These are phyloP conservation scores for Teunomyces kruisii DNA, from an alignment of 805 yeast species.

Conservation along the genomic window DNA sequence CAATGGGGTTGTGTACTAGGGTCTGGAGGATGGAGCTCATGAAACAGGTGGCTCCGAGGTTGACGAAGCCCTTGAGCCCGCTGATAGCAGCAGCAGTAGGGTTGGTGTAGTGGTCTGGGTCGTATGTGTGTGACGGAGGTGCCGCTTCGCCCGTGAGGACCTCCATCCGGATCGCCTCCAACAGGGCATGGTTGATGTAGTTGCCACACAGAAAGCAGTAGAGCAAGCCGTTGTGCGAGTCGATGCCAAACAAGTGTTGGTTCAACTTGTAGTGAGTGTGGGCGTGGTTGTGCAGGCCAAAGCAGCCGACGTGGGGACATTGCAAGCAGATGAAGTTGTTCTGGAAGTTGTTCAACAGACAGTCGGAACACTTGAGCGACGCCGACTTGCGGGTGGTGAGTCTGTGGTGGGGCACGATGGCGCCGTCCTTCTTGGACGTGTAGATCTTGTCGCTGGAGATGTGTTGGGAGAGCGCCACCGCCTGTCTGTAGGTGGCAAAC, in stretches of 20 bases:
- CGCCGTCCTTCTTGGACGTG: conserved; percentile 37
- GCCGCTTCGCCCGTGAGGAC: background rate
- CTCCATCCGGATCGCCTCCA: conserved; percentile 51
- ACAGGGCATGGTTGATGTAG: conserved; percentile 59
- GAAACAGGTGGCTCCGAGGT: conserved; percentile 96
- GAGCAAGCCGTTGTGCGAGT: conserved; percentile 63
- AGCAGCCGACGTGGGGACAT: conserved; percentile 77
- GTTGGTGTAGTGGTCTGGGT: conserved; percentile 14
- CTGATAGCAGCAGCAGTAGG: conserved; percentile 59
- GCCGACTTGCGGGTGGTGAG: conserved; percentile 42
- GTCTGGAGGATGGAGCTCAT: conserved; percentile 93
- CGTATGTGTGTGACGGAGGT: background rate
- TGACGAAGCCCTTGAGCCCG: conserved; percentile 87
- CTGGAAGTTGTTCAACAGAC: conserved; percentile 41
- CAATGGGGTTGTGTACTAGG: conserved; percentile 83
- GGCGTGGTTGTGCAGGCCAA: conserved; percentile 35
- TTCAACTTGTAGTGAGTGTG: conserved; percentile 30
- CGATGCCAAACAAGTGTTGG: conserved; percentile 50
- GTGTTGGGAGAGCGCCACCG: conserved; percentile 45
- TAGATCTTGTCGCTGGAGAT: conserved; percentile 27
- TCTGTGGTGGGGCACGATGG: conserved; percentile 33
- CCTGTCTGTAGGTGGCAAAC: conserved; percentile 50
- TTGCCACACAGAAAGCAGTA: conserved; percentile 80
- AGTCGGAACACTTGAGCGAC: conserved; percentile 52
- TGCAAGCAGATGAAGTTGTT: conserved; percentile 65